Base-by-base conservation (phyloP, 2,329 filamentous ascomycete genomes). In the Venturiaceae sp. region DNA sequence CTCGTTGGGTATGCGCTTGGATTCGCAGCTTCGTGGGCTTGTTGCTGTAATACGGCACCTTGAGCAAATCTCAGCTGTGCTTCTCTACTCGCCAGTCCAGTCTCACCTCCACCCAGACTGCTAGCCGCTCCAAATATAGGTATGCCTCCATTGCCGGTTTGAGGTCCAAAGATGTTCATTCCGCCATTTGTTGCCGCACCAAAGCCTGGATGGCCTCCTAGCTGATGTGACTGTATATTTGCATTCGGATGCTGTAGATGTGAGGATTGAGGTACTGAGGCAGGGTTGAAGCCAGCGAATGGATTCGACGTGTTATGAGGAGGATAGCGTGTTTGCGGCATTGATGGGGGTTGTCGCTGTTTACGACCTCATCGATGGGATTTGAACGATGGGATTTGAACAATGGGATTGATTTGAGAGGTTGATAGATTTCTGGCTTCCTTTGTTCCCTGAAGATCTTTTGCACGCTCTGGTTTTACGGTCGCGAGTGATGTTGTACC, bases 51-150 rank as follows among this genome's bases (percentile, higher is more conserved):
- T 44, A 77, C 75, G 30, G 77, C 87, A 71, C 85, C 87, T 68
- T 92, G 86, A 60, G 87, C 83, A 70, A 96, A 96, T 6, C 90
- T 86, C 81, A 94, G 88, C 67, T 92, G 85, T 60, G 90, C 90
- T 62, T 89, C 90, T 71, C 95, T 90, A 71, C 90, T 92, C 33
- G 86, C 90, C 55, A 96, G 82, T 1, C 90, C 90, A 21, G 88
- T 87, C 61, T 74, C 69, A 66, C 75, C 60, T 69, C 70, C 62
- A 74, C 81, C 58, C 74, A 58, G 37, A 44, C 82, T 60, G 44
- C 44, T 50, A 16, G 23, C 44, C 28, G 44, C 44, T n/a, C 30
- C 30, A 16, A 50, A 50, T 26, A 50, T 50, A 26, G 44, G 44
- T 26, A 50, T 26, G 73, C 74, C 80, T 77, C 76, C 59, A 79